Conservation (phyloP, 1,284 basidiomycete genomes). For the Tilletia walkeri region DNA sequence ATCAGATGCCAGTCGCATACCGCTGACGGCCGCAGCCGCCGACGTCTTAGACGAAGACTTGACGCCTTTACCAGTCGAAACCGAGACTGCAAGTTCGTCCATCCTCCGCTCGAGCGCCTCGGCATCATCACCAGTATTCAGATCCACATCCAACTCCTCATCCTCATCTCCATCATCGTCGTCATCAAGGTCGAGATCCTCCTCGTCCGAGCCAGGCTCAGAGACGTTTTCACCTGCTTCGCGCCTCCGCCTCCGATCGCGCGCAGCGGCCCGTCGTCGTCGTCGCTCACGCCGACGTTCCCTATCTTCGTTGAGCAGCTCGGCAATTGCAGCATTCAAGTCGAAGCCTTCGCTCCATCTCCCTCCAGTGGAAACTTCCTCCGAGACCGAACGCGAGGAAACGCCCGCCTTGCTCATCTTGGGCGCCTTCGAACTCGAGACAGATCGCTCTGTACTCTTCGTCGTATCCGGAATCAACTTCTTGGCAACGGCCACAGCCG, state of each 20-base stretch:
- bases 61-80: too few species aligned
- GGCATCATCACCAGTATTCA: not conserved
- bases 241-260: not conserved
- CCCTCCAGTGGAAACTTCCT: slow-evolving; percentile 27
- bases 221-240: slow-evolving; percentile 8
- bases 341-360: slow-evolving; percentile 44
- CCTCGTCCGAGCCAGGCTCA: slow-evolving; percentile 4
- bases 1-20: not conserved
- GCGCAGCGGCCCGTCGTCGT: not conserved
- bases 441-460: not conserved
- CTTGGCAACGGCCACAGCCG: not conserved
- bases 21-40: not conserved
- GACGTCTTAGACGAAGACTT: not conserved
- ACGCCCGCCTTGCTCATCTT: not conserved
- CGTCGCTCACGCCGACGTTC: slow-evolving; percentile 29
- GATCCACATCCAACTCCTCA: not conserved
- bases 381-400: not conserved
- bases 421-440: not conserved
- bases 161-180: slow-evolving; percentile 7
- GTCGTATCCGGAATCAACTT: not conserved
- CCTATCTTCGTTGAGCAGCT: slow-evolving; percentile 44
- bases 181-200: slow-evolving; percentile 13
- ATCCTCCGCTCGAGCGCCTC: not conserved
- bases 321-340: slow-evolving; percentile 47
- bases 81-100: too few species aligned